Evolutionary conservation across 2,329 filamentous ascomycete species (phyloP).

Genomic region (Colletotrichum spaethianum): DNA sequence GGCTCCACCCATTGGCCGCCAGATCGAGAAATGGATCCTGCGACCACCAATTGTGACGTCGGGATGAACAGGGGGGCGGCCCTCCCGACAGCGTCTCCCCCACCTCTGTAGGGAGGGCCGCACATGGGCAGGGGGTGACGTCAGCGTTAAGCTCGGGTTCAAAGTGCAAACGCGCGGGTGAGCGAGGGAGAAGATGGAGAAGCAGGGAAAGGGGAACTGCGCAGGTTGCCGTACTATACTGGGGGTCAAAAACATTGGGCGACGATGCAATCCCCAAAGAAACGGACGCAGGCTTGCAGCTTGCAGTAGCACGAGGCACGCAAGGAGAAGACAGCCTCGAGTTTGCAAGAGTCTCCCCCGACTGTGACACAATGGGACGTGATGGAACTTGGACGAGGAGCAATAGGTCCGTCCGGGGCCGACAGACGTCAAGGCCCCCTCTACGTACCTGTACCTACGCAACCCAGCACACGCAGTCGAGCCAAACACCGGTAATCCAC

Average conservation of each 20-base stretch:
- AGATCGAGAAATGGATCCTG: neutral
- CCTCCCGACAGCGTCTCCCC: neutral
- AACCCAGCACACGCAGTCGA: neutral
- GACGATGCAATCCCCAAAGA: neutral
- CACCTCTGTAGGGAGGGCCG: neutral
- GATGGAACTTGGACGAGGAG: slow-evolving; percentile 23
- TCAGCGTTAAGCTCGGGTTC: slow-evolving; percentile 12
- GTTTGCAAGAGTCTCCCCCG: neutral
- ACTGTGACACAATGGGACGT: neutral
- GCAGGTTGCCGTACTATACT: neutral
- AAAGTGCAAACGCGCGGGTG: neutral
- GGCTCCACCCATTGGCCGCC: slow-evolving; percentile 12
- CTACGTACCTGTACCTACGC: neutral
- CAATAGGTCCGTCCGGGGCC: slow-evolving; percentile 28
- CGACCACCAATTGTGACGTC: slow-evolving; percentile 37
- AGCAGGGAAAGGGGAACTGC: neutral
- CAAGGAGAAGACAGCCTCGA: slow-evolving; percentile 2
- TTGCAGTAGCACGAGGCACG: neutral
- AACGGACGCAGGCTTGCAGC: neutral
- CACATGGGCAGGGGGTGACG: slow-evolving; percentile 27
- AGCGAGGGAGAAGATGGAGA: neutral
- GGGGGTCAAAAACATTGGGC: neutral
- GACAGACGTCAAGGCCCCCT: slow-evolving; percentile 24
- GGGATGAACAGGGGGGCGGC: neutral
- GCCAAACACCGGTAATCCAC: neutral